phyloP scores from a whole-genome alignment of 495 filamentous ascomycete genomes.

The Achaetomiella virescens region DNA sequence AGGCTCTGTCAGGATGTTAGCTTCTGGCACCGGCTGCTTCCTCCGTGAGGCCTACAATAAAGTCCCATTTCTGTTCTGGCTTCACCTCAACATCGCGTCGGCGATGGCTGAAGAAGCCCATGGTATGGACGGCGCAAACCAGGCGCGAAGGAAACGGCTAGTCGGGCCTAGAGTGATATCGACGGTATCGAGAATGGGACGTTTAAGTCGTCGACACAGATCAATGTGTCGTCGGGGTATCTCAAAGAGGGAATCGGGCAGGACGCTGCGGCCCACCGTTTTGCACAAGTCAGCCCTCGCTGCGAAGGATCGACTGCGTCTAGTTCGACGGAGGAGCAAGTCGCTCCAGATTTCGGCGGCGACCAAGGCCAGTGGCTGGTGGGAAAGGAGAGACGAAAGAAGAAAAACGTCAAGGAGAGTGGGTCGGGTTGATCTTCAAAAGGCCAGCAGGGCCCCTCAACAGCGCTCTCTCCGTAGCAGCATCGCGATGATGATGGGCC shows the following conservation, averaged over 20 bases:
- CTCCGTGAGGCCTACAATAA: constrained; percentile 60
- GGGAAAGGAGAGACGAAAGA: constrained; percentile 12
- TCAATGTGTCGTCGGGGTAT: constrained; percentile 28
- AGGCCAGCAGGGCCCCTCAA: constrained; percentile 17
- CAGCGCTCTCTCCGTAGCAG: constrained; percentile 12
- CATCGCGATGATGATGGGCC: constrained; percentile 20
- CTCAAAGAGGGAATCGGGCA: constrained; percentile 19
- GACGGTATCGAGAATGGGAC: constrained; percentile 23
- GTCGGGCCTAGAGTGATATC: constrained; percentile 23
- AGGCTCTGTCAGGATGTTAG: constrained; percentile 58
- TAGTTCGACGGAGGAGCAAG: constrained; percentile 24
- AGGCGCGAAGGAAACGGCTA: constrained; percentile 16
- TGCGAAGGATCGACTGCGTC: constrained; percentile 49
- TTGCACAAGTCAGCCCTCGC: constrained; percentile 46
- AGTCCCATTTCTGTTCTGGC: constrained; percentile 90
- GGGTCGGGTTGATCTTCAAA: constrained; percentile 11
- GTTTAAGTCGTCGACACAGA: constrained; percentile 26
- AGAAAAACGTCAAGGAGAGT: constrained; percentile 7
- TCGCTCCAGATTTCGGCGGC: constrained; percentile 15
- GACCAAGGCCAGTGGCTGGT: constrained; percentile 11
- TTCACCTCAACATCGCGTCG: constrained; percentile 59
- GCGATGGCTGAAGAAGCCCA: constrained; percentile 69
- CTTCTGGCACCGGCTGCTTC: neutral
- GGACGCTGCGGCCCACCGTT: constrained; percentile 35
- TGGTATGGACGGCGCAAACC: constrained; percentile 35